Conservation (phyloP, 2,329 filamentous ascomycete species). For the Cordyceps militaris region DNA sequence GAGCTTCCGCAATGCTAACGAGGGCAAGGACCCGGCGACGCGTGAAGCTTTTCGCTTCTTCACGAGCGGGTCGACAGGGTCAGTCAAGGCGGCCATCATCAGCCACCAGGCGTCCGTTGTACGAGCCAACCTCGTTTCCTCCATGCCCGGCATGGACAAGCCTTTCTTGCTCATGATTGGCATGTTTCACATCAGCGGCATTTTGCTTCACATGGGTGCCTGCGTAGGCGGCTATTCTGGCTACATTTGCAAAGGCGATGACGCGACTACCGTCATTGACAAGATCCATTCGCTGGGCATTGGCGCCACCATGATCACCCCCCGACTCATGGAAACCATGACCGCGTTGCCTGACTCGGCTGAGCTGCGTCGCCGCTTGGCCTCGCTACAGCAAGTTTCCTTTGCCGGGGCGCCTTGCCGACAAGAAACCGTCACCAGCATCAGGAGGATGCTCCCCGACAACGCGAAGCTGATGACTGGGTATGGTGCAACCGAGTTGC, state of each 20-base stretch:
- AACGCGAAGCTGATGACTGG: neutral
- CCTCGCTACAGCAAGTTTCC: neutral
- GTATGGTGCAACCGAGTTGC: neutral
- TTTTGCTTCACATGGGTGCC: neutral
- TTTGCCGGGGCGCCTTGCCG: neutral
- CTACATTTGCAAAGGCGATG: neutral
- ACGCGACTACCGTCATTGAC: neutral
- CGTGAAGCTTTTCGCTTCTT: conserved; percentile 5
- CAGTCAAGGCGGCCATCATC: conserved; percentile 6
- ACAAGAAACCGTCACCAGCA: neutral
- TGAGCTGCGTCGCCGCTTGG: neutral
- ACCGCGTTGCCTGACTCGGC: neutral
- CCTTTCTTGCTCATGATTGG: neutral
- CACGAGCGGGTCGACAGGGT: conserved; percentile 5
- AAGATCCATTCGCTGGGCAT: neutral
- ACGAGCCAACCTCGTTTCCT: neutral
- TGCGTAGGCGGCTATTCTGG: neutral
- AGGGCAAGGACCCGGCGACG: neutral
- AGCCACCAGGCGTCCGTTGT: neutral
- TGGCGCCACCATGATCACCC: neutral
- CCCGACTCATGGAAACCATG: neutral
- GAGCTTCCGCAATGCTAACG: conserved; percentile 3
- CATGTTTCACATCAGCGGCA: conserved; percentile 5
- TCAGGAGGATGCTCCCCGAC: neutral
- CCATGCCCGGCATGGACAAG: neutral